These are phyloP conservation scores for Solanum rostratum DNA, from an alignment of 257 asterid genomes.

Conservation along the genomic window DNA sequence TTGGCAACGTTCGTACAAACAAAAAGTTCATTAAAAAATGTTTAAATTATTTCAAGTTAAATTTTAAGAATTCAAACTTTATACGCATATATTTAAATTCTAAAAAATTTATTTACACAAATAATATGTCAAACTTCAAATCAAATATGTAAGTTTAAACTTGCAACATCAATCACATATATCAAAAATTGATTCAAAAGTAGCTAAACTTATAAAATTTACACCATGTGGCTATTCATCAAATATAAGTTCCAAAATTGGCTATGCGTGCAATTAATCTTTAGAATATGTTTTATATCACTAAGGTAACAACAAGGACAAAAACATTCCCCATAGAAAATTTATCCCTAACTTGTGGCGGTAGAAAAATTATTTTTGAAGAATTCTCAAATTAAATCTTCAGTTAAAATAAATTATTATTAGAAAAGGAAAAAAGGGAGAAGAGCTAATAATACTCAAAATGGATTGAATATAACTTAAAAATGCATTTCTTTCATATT, in stretches of 20 bases:
- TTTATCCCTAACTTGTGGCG: too few relatives aligned
- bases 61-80: not conserved
- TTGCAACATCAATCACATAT: not conserved
- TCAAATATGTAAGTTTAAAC: not conserved
- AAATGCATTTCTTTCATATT: too few relatives aligned
- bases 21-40: too few relatives aligned
- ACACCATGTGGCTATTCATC: not conserved
- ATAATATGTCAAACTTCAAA: not conserved
- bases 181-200: not conserved
- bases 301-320: too few relatives aligned
- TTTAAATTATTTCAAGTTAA: not conserved
- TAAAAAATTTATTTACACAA: not conserved
- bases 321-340: too few relatives aligned
- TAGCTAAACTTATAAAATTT: not conserved
- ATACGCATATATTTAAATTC: fast-evolving
- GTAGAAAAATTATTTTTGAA: too few relatives aligned
- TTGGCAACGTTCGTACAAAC: too few relatives aligned
- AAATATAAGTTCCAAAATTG: not conserved
- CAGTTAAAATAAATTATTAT: too few relatives aligned
- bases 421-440: too few relatives aligned
- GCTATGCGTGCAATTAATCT: not conserved
- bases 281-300: not conserved
- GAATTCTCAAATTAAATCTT: too few relatives aligned
- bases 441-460: too few relatives aligned
- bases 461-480: too few relatives aligned